Conservation (phyloP, 805 yeast genomes). For the Hanseniaspora lachancei region DNA sequence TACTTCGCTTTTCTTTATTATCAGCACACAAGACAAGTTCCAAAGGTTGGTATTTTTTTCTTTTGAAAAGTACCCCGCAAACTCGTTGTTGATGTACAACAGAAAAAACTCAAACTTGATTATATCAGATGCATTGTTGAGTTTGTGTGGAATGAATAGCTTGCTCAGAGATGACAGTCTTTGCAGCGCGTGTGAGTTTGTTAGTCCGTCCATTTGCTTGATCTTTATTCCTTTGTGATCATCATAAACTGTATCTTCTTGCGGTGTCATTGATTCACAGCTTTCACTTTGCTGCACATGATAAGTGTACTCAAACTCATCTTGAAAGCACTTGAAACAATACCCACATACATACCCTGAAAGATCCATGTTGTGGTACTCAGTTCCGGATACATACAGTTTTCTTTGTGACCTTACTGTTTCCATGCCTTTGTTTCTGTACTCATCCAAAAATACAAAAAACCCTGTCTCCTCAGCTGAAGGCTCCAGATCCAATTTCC, state of each 20-base stretch:
- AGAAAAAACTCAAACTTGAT: constrained; percentile 51
- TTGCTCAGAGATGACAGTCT: constrained; percentile 82
- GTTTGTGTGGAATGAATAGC: constrained; percentile 77
- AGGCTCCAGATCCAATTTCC: neutral
- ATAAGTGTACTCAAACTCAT: constrained; percentile 34
- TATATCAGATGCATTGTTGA: constrained; percentile 31
- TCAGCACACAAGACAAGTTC: constrained; percentile 81
- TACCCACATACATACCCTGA: constrained; percentile 1
- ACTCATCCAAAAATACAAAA: neutral
- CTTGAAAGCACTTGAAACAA: neutral
- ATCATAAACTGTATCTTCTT: constrained; percentile 57
- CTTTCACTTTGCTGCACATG: constrained; percentile 70
- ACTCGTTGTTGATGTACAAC: constrained; percentile 56
- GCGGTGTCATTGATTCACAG: constrained; percentile 56
- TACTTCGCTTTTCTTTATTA: constrained; percentile 23
- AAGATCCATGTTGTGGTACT: neutral
- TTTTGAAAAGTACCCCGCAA: constrained; percentile 90
- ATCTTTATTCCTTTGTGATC: constrained; percentile 38
- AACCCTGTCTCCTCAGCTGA: neutral
- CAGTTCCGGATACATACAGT: neutral
- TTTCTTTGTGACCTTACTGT: neutral
- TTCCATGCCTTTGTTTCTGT: neutral
- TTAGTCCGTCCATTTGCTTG: constrained; percentile 89
- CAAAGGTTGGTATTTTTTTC: constrained; percentile 57
- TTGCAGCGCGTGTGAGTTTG: constrained; percentile 70